Conservation (phyloP, 1,284 basidiomycete genomes). For the Fomitopsis schrenkii region DNA sequence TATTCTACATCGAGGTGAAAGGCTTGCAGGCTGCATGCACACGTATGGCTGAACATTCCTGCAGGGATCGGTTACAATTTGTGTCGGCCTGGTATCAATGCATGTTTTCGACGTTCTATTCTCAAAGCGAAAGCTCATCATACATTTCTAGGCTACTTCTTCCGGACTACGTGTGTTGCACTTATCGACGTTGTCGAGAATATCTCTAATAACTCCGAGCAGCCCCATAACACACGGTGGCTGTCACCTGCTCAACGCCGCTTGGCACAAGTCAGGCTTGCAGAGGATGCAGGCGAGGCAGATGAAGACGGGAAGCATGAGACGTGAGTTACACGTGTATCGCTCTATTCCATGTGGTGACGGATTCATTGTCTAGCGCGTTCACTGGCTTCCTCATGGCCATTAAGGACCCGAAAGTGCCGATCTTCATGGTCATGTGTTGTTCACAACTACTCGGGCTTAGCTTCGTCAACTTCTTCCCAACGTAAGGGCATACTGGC, state of each 20-base stretch:
- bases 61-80: slow-evolving; percentile 54
- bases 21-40: background rate
- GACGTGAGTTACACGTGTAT: slow-evolving; percentile 37
- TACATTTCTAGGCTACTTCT: slow-evolving; percentile 28
- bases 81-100: slow-evolving; percentile 53
- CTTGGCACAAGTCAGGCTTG: slow-evolving; percentile 67
- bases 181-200: background rate
- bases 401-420: slow-evolving; percentile 58
- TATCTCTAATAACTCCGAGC: background rate
- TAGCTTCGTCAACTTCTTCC: slow-evolving; percentile 74
- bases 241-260: slow-evolving; percentile 52
- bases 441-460: slow-evolving; percentile 54
- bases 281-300: slow-evolving; percentile 74
- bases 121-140: background rate
- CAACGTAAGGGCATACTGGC: slow-evolving; percentile 41
- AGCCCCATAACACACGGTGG: slow-evolving; percentile 69
- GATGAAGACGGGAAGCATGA: slow-evolving; percentile 53
- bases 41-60: background rate
- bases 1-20: slow-evolving; percentile 58
- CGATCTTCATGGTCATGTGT: slow-evolving; percentile 52
- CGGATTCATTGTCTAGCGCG: slow-evolving; percentile 31
- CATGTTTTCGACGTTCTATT: slow-evolving; percentile 24
- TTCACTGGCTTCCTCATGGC: slow-evolving; percentile 53
- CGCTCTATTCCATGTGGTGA: background rate
- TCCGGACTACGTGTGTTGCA: slow-evolving; percentile 45